These are phyloP conservation scores for Coemansia furcata DNA, from an alignment of 192 early-diverging fungal species.

Conservation along the genomic window DNA sequence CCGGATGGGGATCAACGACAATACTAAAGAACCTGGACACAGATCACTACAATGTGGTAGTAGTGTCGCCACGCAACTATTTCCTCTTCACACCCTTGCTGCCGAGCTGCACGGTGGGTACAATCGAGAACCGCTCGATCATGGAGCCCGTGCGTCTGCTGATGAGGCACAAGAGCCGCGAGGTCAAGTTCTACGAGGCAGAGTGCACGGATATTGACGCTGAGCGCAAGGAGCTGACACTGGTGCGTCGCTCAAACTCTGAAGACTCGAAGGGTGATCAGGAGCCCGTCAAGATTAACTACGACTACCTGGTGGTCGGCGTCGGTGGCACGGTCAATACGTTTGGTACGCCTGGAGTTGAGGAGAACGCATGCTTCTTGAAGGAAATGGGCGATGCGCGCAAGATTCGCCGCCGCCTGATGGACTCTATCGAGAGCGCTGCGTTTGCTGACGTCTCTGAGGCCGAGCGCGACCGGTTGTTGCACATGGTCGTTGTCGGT, in stretches of 20 bases:
- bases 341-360: slow-evolving; percentile 80
- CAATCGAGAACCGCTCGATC: slow-evolving; percentile 81
- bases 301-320: slow-evolving; percentile 81
- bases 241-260: slow-evolving; percentile 65
- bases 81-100: slow-evolving; percentile 78
- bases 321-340: slow-evolving; percentile 82
- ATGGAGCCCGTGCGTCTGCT: slow-evolving; percentile 86
- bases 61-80: slow-evolving; percentile 84
- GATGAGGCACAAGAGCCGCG: slow-evolving; percentile 81
- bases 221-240: slow-evolving; percentile 71
- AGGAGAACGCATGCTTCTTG: slow-evolving; percentile 79
- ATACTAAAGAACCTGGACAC: slow-evolving; percentile 75
- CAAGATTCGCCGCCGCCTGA: slow-evolving; percentile 73
- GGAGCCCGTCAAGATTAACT: slow-evolving; percentile 50
- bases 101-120: slow-evolving; percentile 81
- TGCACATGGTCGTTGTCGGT: slow-evolving; percentile 86
- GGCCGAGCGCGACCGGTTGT: slow-evolving; percentile 60
- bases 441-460: slow-evolving; percentile 62
- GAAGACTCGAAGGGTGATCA: slow-evolving; percentile 45
- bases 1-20: slow-evolving; percentile 50
- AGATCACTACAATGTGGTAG: slow-evolving; percentile 72
- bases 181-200: slow-evolving; percentile 85
- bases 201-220: slow-evolving; percentile 88
- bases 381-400: slow-evolving; percentile 85
- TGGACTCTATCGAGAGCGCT: slow-evolving; percentile 80